Evolutionary conservation across 805 yeast genomes (phyloP).

Genomic region (Myxozyma udenii): DNA sequence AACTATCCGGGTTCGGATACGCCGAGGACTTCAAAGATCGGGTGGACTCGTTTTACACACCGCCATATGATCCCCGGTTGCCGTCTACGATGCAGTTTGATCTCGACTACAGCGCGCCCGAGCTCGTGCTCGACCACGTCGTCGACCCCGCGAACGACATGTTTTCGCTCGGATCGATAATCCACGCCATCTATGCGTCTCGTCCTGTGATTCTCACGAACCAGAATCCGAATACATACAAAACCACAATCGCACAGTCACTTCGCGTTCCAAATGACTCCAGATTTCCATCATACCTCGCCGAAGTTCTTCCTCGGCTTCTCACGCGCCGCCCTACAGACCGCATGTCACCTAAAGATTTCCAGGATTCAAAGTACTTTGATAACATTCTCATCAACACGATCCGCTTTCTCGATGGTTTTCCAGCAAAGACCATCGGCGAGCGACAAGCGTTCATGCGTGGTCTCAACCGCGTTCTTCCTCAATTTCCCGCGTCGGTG

Average conservation of each 20-base stretch:
- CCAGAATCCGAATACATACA: slow-evolving; percentile 48
- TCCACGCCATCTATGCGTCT: slow-evolving; percentile 61
- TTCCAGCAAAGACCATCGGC: slow-evolving; percentile 63
- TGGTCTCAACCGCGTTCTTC: slow-evolving; percentile 54
- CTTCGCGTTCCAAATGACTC: slow-evolving; percentile 43
- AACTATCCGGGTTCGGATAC: slow-evolving; percentile 70
- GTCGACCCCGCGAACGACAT: slow-evolving; percentile 71
- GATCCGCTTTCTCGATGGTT: slow-evolving; percentile 76
- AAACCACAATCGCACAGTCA: slow-evolving; percentile 43
- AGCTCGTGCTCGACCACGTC: slow-evolving; percentile 62
- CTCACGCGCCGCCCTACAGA: slow-evolving; percentile 57
- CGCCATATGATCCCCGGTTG: slow-evolving; percentile 70
- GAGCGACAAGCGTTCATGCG: slow-evolving; percentile 69
- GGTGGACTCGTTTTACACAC: slow-evolving; percentile 59
- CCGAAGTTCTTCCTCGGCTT: slow-evolving; percentile 50
- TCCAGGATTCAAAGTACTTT: slow-evolving; percentile 71
- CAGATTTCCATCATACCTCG: slow-evolving; percentile 58
- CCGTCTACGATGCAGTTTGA: slow-evolving; percentile 70
- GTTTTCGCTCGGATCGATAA: slow-evolving; percentile 77
- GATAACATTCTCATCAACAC: slow-evolving; percentile 80
- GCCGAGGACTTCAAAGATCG: slow-evolving; percentile 43
- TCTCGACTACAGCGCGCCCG: slow-evolving; percentile 80
- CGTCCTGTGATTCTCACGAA: slow-evolving; percentile 50
- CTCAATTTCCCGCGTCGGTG: slow-evolving; percentile 57
- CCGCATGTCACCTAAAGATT: slow-evolving; percentile 59